Percentiles rank a stretch among this genome's conserved stretches.
Evolutionary conservation across 1,284 basidiomycete genomes (phyloP).

Genomic region (Cryptococcus floricola): DNA sequence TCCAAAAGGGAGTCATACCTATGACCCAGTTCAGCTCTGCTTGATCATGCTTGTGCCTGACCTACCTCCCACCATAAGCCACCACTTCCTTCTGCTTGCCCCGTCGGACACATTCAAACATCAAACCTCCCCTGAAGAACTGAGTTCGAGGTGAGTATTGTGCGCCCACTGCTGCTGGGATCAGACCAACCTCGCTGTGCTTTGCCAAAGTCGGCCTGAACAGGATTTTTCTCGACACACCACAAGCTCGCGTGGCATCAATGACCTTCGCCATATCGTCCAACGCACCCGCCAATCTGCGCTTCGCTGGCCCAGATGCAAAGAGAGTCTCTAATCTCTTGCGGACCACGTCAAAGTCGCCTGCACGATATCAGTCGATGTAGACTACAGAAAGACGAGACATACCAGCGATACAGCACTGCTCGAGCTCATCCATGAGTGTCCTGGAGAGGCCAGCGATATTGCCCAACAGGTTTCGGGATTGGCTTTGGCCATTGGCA

Average conservation of each 20-base stretch:
- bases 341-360: conserved; percentile 32
- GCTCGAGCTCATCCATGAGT: conserved; percentile 40
- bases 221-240: conserved; percentile 50
- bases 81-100: conserved; percentile 53
- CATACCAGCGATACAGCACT: conserved; percentile 68
- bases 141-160: conserved; percentile 13
- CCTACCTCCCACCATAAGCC: conserved; percentile 50
- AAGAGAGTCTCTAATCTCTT: conserved; percentile 30
- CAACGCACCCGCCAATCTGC: conserved; percentile 42
- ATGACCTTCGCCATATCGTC: conserved; percentile 50
- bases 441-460: conserved; percentile 32
- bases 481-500: conserved; percentile 17
- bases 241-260: conserved; percentile 48
- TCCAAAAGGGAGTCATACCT: conserved; percentile 55
- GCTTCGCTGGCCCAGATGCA: conserved; percentile 14
- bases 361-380: conserved; percentile 10
- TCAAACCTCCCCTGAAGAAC: conserved; percentile 53
- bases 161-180: neutral
- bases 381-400: neutral
- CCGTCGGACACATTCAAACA: conserved; percentile 54
- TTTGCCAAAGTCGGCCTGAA: conserved; percentile 50
- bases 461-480: conserved; percentile 24
- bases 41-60: conserved; percentile 5
- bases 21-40: conserved; percentile 9
- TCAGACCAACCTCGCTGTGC: conserved; percentile 33